phyloP scores from a whole-genome alignment of 495 filamentous ascomycete genomes.

The Aspergillus kassunensis region DNA sequence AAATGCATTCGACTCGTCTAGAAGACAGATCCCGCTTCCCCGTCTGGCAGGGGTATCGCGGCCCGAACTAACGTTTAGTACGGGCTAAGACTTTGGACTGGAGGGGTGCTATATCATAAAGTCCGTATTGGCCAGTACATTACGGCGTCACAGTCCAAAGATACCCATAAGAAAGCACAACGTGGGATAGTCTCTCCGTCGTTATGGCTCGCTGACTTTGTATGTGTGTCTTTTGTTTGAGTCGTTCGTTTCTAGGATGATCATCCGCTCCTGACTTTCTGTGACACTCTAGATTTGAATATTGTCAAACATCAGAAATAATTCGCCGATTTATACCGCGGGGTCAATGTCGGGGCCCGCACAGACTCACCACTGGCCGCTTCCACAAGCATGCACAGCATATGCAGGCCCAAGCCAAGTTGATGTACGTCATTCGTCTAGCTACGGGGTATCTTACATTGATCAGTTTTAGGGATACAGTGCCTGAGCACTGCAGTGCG shows the following conservation, averaged over 20 bases:
- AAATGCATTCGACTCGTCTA: slow-evolving; percentile 5
- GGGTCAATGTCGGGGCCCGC: not conserved
- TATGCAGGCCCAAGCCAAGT: slow-evolving; percentile 1
- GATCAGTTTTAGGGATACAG: not conserved
- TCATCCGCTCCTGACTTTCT: not conserved
- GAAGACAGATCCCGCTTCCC: slow-evolving; percentile 6
- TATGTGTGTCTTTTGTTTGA: not conserved
- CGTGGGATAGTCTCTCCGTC: not conserved
- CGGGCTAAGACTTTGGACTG: slow-evolving; percentile 1
- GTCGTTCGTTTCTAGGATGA: not conserved
- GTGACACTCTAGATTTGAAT: not conserved
- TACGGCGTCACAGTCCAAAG: not conserved
- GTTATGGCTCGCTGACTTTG: not conserved
- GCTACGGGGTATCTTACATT: not conserved
- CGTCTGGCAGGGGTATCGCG: not conserved
- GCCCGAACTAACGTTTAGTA: slow-evolving; percentile 3
- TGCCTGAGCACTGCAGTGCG: not conserved
- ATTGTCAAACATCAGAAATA: not conserved
- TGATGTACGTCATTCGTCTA: not conserved
- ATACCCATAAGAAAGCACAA: not conserved
- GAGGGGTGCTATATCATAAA: not conserved
- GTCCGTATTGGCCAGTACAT: slow-evolving; percentile 6
- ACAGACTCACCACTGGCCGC: not conserved
- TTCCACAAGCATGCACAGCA: not conserved
- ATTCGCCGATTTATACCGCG: not conserved